Percentiles rank a stretch among this genome's conserved stretches.
Conservation (phyloP, 306 rosid species). For the Cucurbita argyrosperma region DNA sequence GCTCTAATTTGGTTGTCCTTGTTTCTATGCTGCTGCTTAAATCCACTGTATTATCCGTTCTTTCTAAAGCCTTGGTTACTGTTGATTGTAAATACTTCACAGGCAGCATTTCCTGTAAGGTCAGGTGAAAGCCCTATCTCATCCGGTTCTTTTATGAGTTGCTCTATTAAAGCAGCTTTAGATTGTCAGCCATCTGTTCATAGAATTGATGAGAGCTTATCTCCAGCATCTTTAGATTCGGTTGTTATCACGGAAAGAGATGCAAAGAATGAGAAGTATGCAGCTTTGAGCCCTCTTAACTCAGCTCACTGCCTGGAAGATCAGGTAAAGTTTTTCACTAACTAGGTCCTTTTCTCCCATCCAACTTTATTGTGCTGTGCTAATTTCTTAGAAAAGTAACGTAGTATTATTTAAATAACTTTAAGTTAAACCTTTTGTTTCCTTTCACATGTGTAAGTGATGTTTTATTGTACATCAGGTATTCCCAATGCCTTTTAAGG, state of each 20-base stretch:
- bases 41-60: not conserved
- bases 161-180: conserved; percentile 38
- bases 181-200: conserved; percentile 48
- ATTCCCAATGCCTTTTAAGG: not conserved
- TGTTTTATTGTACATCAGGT: not conserved
- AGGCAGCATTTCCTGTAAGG: conserved; percentile 65
- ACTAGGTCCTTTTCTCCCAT: not conserved
- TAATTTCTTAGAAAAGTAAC: not conserved
- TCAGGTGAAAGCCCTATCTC: conserved; percentile 69
- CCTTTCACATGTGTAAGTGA: not conserved
- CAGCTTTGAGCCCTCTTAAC: conserved; percentile 44
- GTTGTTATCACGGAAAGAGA: conserved; percentile 76
- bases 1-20: not conserved
- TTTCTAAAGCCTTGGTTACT: conserved; percentile 4
- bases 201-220: conserved; percentile 66
- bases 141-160: conserved; percentile 45
- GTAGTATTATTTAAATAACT: not conserved
- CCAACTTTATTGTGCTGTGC: not conserved
- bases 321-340: conserved; percentile 34
- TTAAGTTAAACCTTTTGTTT: not conserved
- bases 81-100: conserved; percentile 8
- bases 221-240: conserved; percentile 81
- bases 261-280: conserved; percentile 46
- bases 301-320: conserved; percentile 66
- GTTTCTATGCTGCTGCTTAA: not conserved